Evolutionary conservation across 2,329 filamentous ascomycete genomes (phyloP), one percentile per base, ranked within the genome.

Genomic region (Fusarium dimerum): DNA sequence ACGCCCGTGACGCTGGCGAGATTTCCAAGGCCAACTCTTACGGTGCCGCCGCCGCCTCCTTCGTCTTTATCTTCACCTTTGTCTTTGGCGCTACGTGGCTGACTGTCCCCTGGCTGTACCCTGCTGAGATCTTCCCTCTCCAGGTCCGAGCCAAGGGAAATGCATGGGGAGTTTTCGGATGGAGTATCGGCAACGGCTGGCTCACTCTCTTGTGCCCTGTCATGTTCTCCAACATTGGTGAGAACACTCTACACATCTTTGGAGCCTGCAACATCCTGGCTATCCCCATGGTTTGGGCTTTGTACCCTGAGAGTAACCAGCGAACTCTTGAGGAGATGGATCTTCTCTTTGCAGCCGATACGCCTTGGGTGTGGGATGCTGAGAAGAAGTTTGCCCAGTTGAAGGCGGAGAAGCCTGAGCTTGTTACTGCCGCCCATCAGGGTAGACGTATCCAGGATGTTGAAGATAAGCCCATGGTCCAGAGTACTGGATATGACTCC

Each of bases 161-260:
- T 54, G 86, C 88, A 0, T 90, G 84, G 80, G 87, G 88, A 17
- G 87, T 91, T 0, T 81, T 90, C 0, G 88, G 88, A 0, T 92
- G 88, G 88, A 83, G 78, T 13, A 89, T 91, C 46, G 88, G 88
- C 0, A 90, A 90, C 58, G 87, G 86, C 15, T 88, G 85, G 84
- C 16, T 70, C 45, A 70, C 71, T 1, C 73, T 85, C 0, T 70
- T 85, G 1, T 78, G 79, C 9, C 82, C 82, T 0, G 75, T 79
- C 1, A 60, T 59, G 56, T 59, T 59, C 5, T 54, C 50, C 1
- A 56, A 50, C 3, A 60, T 59, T 4, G 56, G 20, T 26, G 40
- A 41, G 11, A 41, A 41, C 15, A 41, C 17, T 15, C n/a, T 41
- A 16, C 17, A 41, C 17, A 41, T 41, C 16, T 41, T 41, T 20